A percentile compares a stretch with the other conserved stretches of the same genome.
These are phyloP conservation scores for Yamadazyma paraphyllophila DNA, from an alignment of 805 yeast genomes.

Conservation along the genomic window DNA sequence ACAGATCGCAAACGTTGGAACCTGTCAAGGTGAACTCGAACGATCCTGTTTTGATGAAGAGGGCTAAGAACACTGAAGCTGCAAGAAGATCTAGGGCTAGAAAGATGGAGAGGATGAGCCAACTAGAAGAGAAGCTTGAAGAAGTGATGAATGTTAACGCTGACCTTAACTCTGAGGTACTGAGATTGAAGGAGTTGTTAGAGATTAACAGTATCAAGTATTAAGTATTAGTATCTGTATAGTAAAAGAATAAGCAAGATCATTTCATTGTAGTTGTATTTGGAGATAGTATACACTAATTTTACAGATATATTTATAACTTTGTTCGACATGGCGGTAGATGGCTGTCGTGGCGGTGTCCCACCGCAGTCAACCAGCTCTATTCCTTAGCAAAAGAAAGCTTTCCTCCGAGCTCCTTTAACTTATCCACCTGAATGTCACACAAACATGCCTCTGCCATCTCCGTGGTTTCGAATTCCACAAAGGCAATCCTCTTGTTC, in stretches of 20 bases:
- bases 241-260: not conserved
- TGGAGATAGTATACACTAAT: too few relatives aligned
- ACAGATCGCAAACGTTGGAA: constrained; percentile 64
- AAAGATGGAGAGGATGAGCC: constrained; percentile 82
- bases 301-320: too few relatives aligned
- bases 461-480: constrained; percentile 65
- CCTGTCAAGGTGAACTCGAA: constrained; percentile 59
- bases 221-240: constrained; percentile 5
- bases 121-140: constrained; percentile 76
- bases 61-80: constrained; percentile 98
- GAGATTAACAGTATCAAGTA: constrained; percentile 22
- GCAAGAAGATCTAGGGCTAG: constrained; percentile 94
- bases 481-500: constrained; percentile 69
- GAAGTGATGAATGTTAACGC: constrained; percentile 57
- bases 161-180: constrained; percentile 61
- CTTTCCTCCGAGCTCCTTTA: constrained; percentile 3
- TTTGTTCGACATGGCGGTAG: too few relatives aligned
- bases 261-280: too few relatives aligned
- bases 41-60: constrained; percentile 75
- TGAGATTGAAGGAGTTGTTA: constrained; percentile 53
- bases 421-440: not conserved
- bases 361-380: too few relatives aligned
- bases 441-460: constrained; percentile 43
- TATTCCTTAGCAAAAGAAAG: constrained; percentile 9
- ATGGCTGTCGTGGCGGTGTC: too few relatives aligned